Conservation (phyloP, 2,329 filamentous ascomycete genomes). For the Chrysoporthe puriensis region DNA sequence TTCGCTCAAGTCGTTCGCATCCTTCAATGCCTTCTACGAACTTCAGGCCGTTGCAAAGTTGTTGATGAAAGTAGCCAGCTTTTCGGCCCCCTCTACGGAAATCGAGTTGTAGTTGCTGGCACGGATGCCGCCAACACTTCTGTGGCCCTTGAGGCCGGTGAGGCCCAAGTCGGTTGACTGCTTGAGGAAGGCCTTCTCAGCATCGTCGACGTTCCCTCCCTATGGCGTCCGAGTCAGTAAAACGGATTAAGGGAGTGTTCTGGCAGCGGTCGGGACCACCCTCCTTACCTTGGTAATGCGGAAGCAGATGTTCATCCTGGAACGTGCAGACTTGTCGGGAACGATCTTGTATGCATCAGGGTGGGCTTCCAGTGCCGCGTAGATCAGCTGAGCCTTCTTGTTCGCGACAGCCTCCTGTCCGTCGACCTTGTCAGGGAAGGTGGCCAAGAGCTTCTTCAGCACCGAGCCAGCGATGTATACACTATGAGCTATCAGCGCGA, state of each 20-base stretch:
- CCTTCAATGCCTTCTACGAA: neutral
- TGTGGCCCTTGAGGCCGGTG: constrained; percentile 84
- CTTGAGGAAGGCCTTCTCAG: constrained; percentile 80
- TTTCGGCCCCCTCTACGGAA: constrained; percentile 66
- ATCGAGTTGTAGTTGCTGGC: constrained; percentile 91
- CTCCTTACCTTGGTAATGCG: constrained; percentile 59
- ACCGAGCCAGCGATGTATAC: constrained; percentile 91
- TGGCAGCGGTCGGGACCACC: neutral
- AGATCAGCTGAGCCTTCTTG: constrained; percentile 77
- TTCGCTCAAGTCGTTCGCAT: neutral
- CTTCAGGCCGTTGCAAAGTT: constrained; percentile 50
- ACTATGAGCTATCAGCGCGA: constrained; percentile 45
- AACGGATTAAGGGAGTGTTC: neutral
- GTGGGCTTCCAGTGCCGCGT: constrained; percentile 74
- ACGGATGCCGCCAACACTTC: constrained; percentile 83
- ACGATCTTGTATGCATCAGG: constrained; percentile 76
- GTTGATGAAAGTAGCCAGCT: constrained; percentile 66
- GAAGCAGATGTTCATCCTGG: constrained; percentile 96
- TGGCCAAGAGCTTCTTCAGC: constrained; percentile 72
- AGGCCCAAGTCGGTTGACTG: constrained; percentile 70
- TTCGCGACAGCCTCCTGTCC: constrained; percentile 76
- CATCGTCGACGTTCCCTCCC: constrained; percentile 63
- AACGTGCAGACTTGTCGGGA: constrained; percentile 74
- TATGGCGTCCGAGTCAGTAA: constrained; percentile 23
- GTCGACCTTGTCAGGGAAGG: constrained; percentile 69